These are phyloP conservation scores for Volvariella volvacea DNA, from an alignment of 1,284 basidiomycete species.

Conservation along the genomic window DNA sequence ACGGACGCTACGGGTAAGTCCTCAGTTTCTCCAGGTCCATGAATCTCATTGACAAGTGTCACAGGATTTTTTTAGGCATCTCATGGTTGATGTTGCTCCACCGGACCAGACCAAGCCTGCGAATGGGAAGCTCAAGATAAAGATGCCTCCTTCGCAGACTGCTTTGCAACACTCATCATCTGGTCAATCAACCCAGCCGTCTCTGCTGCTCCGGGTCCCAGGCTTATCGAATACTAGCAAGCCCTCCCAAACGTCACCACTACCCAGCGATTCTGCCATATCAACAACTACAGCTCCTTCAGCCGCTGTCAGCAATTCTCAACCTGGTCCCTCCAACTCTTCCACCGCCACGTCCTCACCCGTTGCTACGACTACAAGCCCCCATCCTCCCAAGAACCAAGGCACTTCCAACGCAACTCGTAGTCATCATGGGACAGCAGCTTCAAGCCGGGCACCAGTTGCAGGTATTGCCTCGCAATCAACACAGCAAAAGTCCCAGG, in stretches of 20 bases:
- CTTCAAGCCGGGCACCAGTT: slow-evolving; percentile 1
- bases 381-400: no score
- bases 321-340: no score
- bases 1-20: slow-evolving; percentile 49
- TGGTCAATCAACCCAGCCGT: slow-evolving; percentile 9
- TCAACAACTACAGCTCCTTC: slow-evolving; percentile 9
- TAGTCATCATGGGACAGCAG: neutral
- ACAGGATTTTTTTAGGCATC: slow-evolving; percentile 62
- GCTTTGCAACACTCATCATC: slow-evolving; percentile 12
- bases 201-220: slow-evolving; percentile 10
- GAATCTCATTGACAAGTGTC: slow-evolving; percentile 10
- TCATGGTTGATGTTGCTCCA: slow-evolving; percentile 70
- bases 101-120: slow-evolving; percentile 55
- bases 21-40: neutral
- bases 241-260: slow-evolving; percentile 7
- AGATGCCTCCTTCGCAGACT: slow-evolving; percentile 33
- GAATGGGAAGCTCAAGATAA: slow-evolving; percentile 61
- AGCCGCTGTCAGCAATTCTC: no score
- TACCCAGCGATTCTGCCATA: slow-evolving; percentile 14
- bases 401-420: no score
- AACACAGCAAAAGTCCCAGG: slow-evolving; percentile 14
- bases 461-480: slow-evolving; percentile 14
- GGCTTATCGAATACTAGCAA: slow-evolving; percentile 7
- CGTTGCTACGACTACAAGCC: no score
- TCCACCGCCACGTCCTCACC: no score